phyloP scores from a whole-genome alignment of 768 basidiomycete genomes.

The Psilocybe sp. region DNA sequence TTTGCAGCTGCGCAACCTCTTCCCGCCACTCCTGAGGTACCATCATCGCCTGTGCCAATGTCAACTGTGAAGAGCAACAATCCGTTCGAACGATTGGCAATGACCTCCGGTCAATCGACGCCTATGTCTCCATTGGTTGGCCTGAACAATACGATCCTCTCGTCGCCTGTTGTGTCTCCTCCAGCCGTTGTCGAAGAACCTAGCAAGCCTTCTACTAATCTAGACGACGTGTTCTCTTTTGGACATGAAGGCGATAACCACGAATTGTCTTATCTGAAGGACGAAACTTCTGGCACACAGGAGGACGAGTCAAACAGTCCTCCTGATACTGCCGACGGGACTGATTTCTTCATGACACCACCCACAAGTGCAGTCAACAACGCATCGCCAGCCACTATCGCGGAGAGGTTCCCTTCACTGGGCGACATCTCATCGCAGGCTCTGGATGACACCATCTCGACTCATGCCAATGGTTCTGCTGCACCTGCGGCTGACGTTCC shows the following conservation, averaged over 20 bases:
- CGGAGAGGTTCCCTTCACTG: constrained; percentile 26
- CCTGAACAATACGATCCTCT: no score
- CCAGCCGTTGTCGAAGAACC: no score
- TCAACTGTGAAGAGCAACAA: constrained; percentile 73
- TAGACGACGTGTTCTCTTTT: constrained; percentile 63
- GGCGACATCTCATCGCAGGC: constrained; percentile 30
- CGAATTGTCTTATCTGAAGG: constrained; percentile 12
- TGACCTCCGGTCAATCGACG: constrained; percentile 43
- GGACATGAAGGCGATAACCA: constrained; percentile 12
- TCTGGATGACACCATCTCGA: constrained; percentile 1
- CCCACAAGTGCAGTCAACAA: constrained; percentile 36
- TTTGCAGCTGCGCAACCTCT: constrained; percentile 73
- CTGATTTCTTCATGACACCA: constrained; percentile 62
- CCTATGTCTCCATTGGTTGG: constrained; percentile 16
- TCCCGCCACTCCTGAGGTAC: constrained; percentile 63
- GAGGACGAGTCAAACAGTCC: constrained; percentile 15
- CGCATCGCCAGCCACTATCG: constrained; percentile 8
- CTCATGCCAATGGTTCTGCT: not conserved
- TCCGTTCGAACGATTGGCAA: constrained; percentile 77
- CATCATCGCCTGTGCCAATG: constrained; percentile 33
- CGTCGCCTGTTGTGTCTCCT: no score
- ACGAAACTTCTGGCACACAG: constrained; percentile 2
- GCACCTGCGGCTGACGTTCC: constrained; percentile 5
- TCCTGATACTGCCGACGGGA: constrained; percentile 32
- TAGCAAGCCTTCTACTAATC: no score